These are phyloP conservation scores for Chlorella vulgaris DNA, from an alignment of 139 green algal species.

Conservation along the genomic window DNA sequence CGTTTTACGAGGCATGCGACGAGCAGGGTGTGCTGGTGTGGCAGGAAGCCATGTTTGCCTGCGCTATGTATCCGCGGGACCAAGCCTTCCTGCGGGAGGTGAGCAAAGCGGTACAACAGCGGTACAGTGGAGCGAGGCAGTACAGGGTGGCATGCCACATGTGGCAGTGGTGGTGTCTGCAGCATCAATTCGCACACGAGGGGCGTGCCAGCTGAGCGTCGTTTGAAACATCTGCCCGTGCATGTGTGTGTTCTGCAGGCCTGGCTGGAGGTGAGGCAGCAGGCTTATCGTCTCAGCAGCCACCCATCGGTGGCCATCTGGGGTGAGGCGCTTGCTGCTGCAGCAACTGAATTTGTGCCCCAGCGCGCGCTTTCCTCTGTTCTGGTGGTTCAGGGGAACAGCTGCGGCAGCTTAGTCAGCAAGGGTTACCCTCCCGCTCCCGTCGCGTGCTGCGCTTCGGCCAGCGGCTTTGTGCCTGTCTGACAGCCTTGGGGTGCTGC, in stretches of 20 bases:
- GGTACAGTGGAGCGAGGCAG: background rate
- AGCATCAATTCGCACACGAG: background rate
- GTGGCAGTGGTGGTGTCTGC: background rate
- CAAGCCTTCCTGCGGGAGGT: constrained; percentile 52
- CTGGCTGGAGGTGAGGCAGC: constrained; percentile 49
- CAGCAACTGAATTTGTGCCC: background rate
- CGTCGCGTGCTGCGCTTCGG: background rate
- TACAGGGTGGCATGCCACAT: background rate
- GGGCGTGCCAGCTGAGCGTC: background rate
- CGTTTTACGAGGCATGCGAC: constrained; percentile 74
- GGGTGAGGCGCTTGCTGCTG: constrained; percentile 43
- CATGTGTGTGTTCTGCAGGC: no score
- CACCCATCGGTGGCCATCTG: constrained; percentile 76
- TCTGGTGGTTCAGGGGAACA: background rate
- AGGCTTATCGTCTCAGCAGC: constrained; percentile 60
- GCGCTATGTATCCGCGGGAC: constrained; percentile 57
- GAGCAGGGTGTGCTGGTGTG: constrained; percentile 75
- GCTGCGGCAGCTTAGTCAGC: no score
- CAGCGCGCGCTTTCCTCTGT: background rate
- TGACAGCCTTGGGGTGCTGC: background rate
- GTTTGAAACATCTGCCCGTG: background rate
- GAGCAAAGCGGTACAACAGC: background rate
- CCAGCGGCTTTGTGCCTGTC: background rate
- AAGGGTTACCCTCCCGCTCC: no score
- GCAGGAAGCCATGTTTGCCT: constrained; percentile 73